Conservation (phyloP, 164 flowering plant genomes). For the Sextonia rubra region DNA sequence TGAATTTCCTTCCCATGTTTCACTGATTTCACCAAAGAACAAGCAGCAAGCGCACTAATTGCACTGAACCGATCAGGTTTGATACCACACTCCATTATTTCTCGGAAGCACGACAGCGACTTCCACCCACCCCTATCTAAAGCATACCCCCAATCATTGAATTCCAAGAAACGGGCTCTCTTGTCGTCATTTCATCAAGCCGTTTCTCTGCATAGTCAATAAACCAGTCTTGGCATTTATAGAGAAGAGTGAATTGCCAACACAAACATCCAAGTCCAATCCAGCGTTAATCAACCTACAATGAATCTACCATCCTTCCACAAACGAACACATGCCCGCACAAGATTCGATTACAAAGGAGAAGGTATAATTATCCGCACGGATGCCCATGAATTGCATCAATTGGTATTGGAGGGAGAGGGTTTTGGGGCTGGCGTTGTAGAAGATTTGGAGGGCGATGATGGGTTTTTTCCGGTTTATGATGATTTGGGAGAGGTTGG, state of each 20-base stretch:
- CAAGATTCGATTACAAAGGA: slow-evolving; percentile 65
- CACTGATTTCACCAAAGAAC: slow-evolving; percentile 28
- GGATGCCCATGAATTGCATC: slow-evolving; percentile 16
- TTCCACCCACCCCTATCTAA: slow-evolving; percentile 38
- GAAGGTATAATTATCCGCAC: slow-evolving; percentile 21
- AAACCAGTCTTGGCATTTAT: slow-evolving; percentile 57
- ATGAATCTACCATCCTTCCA: slow-evolving; percentile 46
- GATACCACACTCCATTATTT: slow-evolving; percentile 35
- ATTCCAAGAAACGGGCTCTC: slow-evolving; percentile 75
- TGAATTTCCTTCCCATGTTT: slow-evolving; percentile 42
- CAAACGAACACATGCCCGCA: slow-evolving; percentile 19
- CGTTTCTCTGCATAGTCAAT: slow-evolving; percentile 39
- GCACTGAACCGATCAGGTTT: slow-evolving; percentile 39
- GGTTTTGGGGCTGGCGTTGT: slow-evolving; percentile 44
- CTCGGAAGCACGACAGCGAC: slow-evolving; percentile 30
- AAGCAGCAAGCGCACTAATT: slow-evolving; percentile 44
- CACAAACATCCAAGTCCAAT: slow-evolving; percentile 39
- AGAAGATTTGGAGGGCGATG: slow-evolving; percentile 59
- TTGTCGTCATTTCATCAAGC: slow-evolving; percentile 49
- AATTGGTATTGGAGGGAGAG: slow-evolving; percentile 48
- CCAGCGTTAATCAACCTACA: slow-evolving; percentile 39
- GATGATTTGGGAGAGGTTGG: slow-evolving; percentile 49
- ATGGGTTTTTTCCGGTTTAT: slow-evolving; percentile 57
- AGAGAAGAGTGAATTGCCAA: slow-evolving; percentile 49
- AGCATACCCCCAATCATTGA: slow-evolving; percentile 59